Evolutionary conservation across 2,329 filamentous ascomycete genomes (phyloP), one percentile per base, ranked within the genome.

Genomic region (Podosphaera xanthii): DNA sequence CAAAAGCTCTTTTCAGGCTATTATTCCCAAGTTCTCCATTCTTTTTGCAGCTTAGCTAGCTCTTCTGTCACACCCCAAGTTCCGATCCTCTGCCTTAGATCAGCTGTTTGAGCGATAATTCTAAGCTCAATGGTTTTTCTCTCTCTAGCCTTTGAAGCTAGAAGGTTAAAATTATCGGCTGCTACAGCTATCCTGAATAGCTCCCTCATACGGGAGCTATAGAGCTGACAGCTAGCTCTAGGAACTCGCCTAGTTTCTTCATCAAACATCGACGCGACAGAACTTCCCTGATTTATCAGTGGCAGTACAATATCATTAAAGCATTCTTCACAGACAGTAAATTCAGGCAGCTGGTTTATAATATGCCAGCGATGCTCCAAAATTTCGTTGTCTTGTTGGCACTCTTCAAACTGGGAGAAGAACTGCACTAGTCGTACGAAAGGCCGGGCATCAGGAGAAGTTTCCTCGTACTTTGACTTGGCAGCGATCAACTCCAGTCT

Each of bases 251-350:
- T 74, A 62, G 81, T 77, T 33, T 80, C 75, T 12, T 78, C 75
- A 62, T 79, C 81, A 64, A 92, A 86, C 63, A 83, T 79, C 22
- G 77, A 72, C 8, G 84, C 81, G 33, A 90, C 74, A 0, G 77
- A 72, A 48, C 71, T 72, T 46, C 76, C 71, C 2, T 76, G 73
- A 36, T 76, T 73, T 1, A 83, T 71, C 57, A 81, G 74, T 0
- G 89, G 88, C 70, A 78, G 80, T n/a, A 95, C 80, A 0, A 87
- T 78, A 31, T 87, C 82, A 14, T 87, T 79, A 68, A 86, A 95
- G 70, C 90, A 97, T 70, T 91, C 87, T 63, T 86, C 81, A 70
- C 90, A 97, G 3, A 94, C 83, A 0, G 85, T 88, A 65, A 95
- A 81, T 55, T 89, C 79, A 0, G 85, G 86, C 0, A 94, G 72